Percentiles rank a stretch among this genome's conserved stretches.
Conservation (phyloP, 2,329 filamentous ascomycete genomes). For the Phialocephala subalpina region DNA sequence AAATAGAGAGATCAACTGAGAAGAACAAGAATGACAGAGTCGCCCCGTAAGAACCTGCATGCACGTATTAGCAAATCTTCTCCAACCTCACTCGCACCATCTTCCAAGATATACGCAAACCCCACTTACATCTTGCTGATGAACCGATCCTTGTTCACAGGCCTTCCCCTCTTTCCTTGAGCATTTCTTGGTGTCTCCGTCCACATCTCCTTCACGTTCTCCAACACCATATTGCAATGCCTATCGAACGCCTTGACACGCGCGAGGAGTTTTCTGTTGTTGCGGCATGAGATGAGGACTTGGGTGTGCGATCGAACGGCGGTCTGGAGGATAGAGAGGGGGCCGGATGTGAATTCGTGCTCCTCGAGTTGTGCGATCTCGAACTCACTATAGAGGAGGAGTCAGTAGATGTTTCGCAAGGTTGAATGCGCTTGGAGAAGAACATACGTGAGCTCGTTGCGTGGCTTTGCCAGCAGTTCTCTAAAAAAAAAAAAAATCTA, state of each 20-base stretch:
- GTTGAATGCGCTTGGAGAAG: constrained; percentile 29
- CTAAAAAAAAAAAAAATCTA: constrained; percentile 60
- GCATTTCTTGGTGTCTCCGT: constrained; percentile 87
- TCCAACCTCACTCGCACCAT: background rate
- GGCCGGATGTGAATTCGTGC: constrained; percentile 81
- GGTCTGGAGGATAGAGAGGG: constrained; percentile 94
- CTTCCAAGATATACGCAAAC: constrained; percentile 7
- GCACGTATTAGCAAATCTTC: constrained; percentile 18
- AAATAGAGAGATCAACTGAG: constrained; percentile 41
- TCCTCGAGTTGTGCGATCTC: constrained; percentile 84
- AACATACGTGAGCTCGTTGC: constrained; percentile 88
- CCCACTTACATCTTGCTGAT: constrained; percentile 90
- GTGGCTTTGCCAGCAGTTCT: constrained; percentile 88
- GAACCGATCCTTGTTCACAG: constrained; percentile 97
- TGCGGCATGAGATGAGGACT: constrained; percentile 95
- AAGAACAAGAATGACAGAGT: constrained; percentile 47
- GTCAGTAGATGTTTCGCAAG: constrained; percentile 35
- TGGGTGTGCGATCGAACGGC: constrained; percentile 94
- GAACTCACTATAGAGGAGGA: constrained; percentile 71
- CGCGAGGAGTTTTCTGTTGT: constrained; percentile 97
- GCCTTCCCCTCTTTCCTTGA: constrained; percentile 86
- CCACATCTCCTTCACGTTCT: constrained; percentile 99
- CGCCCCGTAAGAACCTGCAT: constrained; percentile 46
- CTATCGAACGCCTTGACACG: constrained; percentile 98
- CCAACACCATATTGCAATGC: constrained; percentile 98